Evolutionary conservation across 345 rosid genomes (phyloP), one percentile per base, ranked within the genome.

Genomic region (Citrus cavaleriei): DNA sequence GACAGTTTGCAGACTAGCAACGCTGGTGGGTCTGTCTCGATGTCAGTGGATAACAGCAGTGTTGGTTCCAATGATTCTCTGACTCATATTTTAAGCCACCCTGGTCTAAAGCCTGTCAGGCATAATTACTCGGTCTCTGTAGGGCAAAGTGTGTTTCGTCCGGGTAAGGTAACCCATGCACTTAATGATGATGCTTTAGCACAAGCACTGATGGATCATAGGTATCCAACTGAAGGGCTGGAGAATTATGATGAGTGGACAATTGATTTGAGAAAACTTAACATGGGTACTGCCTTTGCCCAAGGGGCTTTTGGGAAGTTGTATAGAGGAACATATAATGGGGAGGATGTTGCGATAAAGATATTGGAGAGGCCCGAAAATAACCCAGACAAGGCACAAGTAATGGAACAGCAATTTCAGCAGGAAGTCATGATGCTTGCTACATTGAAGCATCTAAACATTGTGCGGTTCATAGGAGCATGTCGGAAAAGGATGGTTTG

Each of bases 261-360:
- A 0, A 89, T 89, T 63, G 91, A 90, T 85, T 78, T 90, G 79
- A 86, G 89, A 75, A 90, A 84, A 62, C 94, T 90, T 66, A 85
- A 81, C 61, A 90, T 89, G 90, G 94, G 94, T n/a, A 82, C 87
- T 22, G 89, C 94, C 75, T 90, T 90, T 87, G 94, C 94, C 5
- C 92, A 90, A 84, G 94, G 92, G 35, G 92, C 94, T 54, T 90
- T 89, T 85, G 94, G 94, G 49, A 90, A 89, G 81, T 79, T 90
- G 34, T 90, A 90, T 54, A 79, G 87, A 79, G 92, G 92, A 13
- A 85, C 92, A 19, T 89, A 85, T 58, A 84, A 85, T 61, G 92
- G 92, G 10, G 89, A 87, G 83, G 92, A 85, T 72, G 92, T 89
- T 32, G 92, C 92, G 1, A 89, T 89, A 62, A 89, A 89, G 86